Conservation (phyloP, 495 filamentous ascomycete genomes). For the Lentithecium fluviatile region DNA sequence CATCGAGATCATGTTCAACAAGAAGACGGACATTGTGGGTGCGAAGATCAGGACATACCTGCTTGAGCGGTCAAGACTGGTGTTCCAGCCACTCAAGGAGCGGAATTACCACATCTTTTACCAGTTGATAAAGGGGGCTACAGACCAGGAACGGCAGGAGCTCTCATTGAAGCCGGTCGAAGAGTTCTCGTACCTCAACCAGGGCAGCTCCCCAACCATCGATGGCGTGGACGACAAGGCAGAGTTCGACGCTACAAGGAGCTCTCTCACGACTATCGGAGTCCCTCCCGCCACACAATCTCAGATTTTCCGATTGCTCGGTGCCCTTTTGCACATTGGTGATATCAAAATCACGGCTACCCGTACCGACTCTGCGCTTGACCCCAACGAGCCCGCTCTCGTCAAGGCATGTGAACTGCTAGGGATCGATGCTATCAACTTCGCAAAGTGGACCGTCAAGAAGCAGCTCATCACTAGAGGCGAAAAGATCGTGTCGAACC, state of each 20-base stretch:
- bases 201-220: slow-evolving; percentile 86
- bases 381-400: slow-evolving; percentile 77
- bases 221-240: slow-evolving; percentile 94
- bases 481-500: slow-evolving; percentile 95
- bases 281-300: slow-evolving; percentile 70
- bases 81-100: slow-evolving; percentile 98
- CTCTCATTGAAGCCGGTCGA: slow-evolving; percentile 76
- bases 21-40: slow-evolving; percentile 92
- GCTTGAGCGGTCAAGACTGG: slow-evolving; percentile 89
- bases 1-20: slow-evolving; percentile 99
- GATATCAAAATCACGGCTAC: slow-evolving; percentile 93
- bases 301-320: slow-evolving; percentile 87
- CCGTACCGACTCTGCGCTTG: slow-evolving; percentile 79
- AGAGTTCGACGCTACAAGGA: slow-evolving; percentile 84
- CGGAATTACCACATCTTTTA: slow-evolving; percentile 99
- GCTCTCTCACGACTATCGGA: slow-evolving; percentile 84
- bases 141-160: slow-evolving; percentile 77
- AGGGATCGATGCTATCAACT: slow-evolving; percentile 81
- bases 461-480: slow-evolving; percentile 96
- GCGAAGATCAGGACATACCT: slow-evolving; percentile 96
- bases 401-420: slow-evolving; percentile 80
- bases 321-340: slow-evolving; percentile 89
- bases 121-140: slow-evolving; percentile 90
- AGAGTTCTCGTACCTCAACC: slow-evolving; percentile 93
- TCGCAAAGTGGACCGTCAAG: slow-evolving; percentile 99